Conservation (phyloP, 495 filamentous ascomycete genomes). For the Neurospora cerealis region DNA sequence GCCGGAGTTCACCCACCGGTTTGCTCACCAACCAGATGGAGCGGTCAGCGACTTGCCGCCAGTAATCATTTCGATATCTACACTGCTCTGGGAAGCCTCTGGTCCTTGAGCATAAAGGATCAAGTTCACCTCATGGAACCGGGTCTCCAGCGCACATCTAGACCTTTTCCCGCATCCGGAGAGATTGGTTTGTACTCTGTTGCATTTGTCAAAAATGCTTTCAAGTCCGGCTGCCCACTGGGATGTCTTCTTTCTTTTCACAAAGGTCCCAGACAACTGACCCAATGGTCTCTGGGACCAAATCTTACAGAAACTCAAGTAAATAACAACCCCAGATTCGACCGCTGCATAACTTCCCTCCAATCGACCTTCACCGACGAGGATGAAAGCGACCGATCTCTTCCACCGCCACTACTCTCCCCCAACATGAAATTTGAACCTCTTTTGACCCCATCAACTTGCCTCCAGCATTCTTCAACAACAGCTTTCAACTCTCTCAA, state of each 20-base stretch:
- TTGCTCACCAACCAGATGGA: neutral
- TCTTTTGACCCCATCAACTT: neutral
- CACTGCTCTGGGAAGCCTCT: neutral
- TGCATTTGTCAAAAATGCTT: neutral
- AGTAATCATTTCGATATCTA: neutral
- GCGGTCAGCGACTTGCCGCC: neutral
- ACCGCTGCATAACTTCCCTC: neutral
- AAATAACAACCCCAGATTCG: neutral
- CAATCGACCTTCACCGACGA: neutral
- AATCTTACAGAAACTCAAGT: neutral
- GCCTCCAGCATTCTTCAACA: conserved; percentile 1
- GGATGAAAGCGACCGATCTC: neutral
- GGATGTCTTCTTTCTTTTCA: neutral
- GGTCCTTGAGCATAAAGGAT: neutral
- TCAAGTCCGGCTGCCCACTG: neutral
- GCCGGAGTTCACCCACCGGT: neutral
- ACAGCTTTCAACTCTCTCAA: neutral
- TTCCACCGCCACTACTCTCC: neutral
- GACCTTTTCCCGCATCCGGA: neutral
- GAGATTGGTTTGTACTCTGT: neutral
- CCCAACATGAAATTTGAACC: neutral
- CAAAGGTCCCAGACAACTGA: no score
- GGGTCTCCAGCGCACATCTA: neutral
- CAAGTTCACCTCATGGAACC: neutral
- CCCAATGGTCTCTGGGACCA: neutral